Evolutionary conservation across 225 moss, liverwort and hornwort genomes (phyloP).

Genomic region (Polytrichum commune): DNA sequence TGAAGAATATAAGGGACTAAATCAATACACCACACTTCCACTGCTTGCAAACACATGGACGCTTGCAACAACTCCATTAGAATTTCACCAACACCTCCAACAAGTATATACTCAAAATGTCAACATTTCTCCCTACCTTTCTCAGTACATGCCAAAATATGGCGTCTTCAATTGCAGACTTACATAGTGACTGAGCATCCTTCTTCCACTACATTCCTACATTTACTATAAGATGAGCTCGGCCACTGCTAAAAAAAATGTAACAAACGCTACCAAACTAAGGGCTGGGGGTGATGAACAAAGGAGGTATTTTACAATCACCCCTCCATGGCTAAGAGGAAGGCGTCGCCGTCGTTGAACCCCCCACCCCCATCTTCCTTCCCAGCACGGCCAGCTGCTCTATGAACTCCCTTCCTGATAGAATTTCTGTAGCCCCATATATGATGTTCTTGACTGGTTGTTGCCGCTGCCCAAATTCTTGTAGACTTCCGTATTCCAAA

Average conservation of each 20-base stretch:
- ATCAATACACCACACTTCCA: too few relatives aligned
- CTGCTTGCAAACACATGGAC: too few relatives aligned
- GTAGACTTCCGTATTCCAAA: conserved; percentile 91
- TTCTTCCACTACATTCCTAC: neutral
- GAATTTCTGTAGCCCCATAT: conserved; percentile 86
- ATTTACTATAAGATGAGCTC: neutral
- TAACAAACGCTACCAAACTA: neutral
- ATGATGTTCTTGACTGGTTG: conserved; percentile 93
- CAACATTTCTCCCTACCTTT: too few relatives aligned
- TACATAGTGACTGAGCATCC: neutral
- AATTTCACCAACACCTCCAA: too few relatives aligned
- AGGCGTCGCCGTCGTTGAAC: conserved; percentile 35
- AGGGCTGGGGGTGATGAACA: conserved; percentile 10
- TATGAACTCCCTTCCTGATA: conserved; percentile 89
- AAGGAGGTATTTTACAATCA: conserved; percentile 42
- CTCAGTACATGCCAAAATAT: neutral
- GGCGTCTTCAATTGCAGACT: neutral
- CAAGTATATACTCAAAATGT: too few relatives aligned
- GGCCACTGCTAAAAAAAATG: neutral
- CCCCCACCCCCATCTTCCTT: conserved; percentile 83
- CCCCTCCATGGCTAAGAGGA: conserved; percentile 36
- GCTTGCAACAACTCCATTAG: too few relatives aligned
- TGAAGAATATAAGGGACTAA: too few relatives aligned
- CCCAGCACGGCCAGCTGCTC: conserved; percentile 89
- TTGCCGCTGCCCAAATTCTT: conserved; percentile 92